A percentile compares a stretch with the other conserved stretches of the same genome.
Conservation (phyloP, 2,329 filamentous ascomycete species). For the Coniella vitis region DNA sequence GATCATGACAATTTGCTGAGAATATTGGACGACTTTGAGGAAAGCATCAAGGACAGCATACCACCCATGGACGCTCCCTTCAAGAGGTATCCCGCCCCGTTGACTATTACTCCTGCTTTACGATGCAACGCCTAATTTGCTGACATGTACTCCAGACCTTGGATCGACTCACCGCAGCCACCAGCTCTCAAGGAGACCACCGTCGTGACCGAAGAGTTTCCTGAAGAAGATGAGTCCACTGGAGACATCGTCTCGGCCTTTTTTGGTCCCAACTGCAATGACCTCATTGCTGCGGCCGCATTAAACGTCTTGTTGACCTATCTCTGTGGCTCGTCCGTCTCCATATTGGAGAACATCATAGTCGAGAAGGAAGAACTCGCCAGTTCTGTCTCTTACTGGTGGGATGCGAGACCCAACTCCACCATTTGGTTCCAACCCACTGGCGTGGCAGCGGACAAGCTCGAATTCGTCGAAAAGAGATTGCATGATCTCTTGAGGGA, state of each 20-base stretch:
- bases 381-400: constrained; percentile 74
- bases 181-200: constrained; percentile 65
- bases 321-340: constrained; percentile 86
- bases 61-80: constrained; percentile 70
- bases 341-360: constrained; percentile 81
- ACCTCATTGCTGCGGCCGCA: constrained; percentile 62
- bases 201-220: constrained; percentile 79
- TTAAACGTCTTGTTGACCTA: constrained; percentile 78
- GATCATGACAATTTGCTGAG: constrained; percentile 73
- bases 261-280: constrained; percentile 75
- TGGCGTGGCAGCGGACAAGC: constrained; percentile 79
- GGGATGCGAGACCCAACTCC: constrained; percentile 71
- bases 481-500: constrained; percentile 79
- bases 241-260: constrained; percentile 84
- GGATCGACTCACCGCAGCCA: constrained; percentile 80
- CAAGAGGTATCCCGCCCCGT: constrained; percentile 41
- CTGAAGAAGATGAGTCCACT: constrained; percentile 90
- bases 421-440: constrained; percentile 82
- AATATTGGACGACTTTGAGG: constrained; percentile 83
- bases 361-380: constrained; percentile 91
- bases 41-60: constrained; percentile 75
- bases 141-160: constrained; percentile 46
- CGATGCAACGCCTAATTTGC: not conserved
- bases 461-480: constrained; percentile 76
- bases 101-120: not conserved